A percentile compares a stretch with the other conserved stretches of the same genome.
These are phyloP conservation scores for Mortierella alpina DNA, from an alignment of 192 early-diverging fungal genomes.

Conservation along the genomic window DNA sequence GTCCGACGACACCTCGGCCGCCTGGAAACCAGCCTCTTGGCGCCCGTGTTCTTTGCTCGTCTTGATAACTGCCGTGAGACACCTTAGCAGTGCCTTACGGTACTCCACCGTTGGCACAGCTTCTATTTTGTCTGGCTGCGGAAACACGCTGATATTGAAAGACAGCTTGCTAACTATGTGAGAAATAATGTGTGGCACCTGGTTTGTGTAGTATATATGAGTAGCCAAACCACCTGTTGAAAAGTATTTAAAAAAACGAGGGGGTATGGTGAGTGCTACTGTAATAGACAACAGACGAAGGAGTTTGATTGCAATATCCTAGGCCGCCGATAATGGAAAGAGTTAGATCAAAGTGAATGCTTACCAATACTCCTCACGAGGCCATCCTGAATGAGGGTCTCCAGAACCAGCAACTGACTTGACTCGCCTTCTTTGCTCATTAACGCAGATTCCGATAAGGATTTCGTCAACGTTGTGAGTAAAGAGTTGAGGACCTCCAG, in stretches of 20 bases:
- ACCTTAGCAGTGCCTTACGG: slow-evolving; percentile 57
- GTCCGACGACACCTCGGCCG: slow-evolving; percentile 43
- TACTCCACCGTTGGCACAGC: slow-evolving; percentile 54
- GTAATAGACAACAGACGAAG: too few relatives aligned
- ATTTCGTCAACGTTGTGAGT: slow-evolving; percentile 48
- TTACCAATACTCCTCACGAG: slow-evolving; percentile 45
- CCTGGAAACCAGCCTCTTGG: slow-evolving; percentile 27
- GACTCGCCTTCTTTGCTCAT: slow-evolving; percentile 47
- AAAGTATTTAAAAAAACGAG: background rate
- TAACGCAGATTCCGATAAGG: slow-evolving; percentile 14
- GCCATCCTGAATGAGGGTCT: slow-evolving; percentile 36
- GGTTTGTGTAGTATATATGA: slow-evolving; percentile 67
- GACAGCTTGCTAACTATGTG: slow-evolving; percentile 59
- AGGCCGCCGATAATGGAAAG: too few relatives aligned
- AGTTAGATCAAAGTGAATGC: background rate
- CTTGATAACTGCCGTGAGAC: slow-evolving; percentile 57
- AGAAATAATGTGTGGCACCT: slow-evolving; percentile 64
- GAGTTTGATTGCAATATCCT: too few relatives aligned
- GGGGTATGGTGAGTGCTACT: background rate
- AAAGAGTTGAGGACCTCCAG: slow-evolving; percentile 63
- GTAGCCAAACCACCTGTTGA: slow-evolving; percentile 58
- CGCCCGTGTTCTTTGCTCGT: slow-evolving; percentile 51
- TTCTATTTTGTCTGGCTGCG: slow-evolving; percentile 49
- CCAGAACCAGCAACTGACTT: slow-evolving; percentile 29
- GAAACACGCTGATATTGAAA: slow-evolving; percentile 2